Evolutionary conservation across 73 alveolate species (phyloP).

Genomic region (Symbiodinium natans): DNA sequence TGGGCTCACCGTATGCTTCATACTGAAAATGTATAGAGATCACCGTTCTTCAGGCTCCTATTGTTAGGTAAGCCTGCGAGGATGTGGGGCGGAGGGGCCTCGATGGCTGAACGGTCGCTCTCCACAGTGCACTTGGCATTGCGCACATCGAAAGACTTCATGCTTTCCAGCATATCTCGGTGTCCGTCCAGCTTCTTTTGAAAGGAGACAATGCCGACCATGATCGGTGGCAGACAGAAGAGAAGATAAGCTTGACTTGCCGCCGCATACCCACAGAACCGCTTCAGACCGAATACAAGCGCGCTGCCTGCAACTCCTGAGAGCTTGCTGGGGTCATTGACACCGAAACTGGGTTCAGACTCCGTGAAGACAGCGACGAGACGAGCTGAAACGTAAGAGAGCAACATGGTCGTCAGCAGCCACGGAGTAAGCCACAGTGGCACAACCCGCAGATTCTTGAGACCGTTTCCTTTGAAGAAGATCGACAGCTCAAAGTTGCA

Average conservation of each 20-base stretch:
- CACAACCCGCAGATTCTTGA: background rate
- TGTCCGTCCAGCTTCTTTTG: background rate
- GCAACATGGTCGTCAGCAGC: background rate
- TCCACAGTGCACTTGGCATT: background rate
- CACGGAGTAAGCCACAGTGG: background rate
- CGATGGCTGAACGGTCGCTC: background rate
- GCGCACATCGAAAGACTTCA: background rate
- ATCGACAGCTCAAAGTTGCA: slow-evolving; percentile 7
- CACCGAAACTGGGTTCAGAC: background rate
- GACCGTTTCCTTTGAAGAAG: background rate
- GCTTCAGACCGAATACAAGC: background rate
- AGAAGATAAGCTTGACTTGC: background rate
- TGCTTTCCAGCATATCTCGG: background rate
- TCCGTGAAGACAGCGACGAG: background rate
- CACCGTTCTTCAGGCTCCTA: too few relatives aligned
- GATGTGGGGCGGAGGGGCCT: background rate
- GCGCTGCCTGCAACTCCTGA: background rate
- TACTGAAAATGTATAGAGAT: too few relatives aligned
- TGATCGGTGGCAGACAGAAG: background rate
- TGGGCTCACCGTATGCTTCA: too few relatives aligned
- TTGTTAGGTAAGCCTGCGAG: too few relatives aligned
- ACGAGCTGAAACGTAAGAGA: background rate
- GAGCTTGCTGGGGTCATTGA: background rate
- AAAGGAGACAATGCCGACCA: background rate
- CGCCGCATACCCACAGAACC: background rate